phyloP scores from a whole-genome alignment of 2,329 filamentous ascomycete genomes.

The Trichoderma polysporum region DNA sequence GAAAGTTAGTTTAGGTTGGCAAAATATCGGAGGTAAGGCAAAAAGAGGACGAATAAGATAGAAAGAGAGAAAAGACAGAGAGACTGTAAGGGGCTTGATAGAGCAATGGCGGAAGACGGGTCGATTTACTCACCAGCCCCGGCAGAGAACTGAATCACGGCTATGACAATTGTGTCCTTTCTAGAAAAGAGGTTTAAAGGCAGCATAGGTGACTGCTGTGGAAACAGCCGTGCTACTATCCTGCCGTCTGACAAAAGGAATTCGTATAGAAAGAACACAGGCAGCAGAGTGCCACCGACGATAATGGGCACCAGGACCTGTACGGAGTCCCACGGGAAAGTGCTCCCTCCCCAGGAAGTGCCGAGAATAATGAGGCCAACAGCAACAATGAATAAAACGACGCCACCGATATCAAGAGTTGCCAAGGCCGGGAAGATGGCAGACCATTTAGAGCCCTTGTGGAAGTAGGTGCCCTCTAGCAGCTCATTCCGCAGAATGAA shows the following conservation, averaged over 20 bases:
- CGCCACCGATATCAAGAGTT: neutral
- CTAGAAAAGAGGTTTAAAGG: neutral
- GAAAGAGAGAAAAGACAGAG: neutral
- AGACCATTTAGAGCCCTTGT: neutral
- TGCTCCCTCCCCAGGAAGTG: neutral
- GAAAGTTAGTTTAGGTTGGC: neutral
- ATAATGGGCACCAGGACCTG: neutral
- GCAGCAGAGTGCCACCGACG: neutral
- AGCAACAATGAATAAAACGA: neutral
- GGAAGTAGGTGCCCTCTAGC: neutral
- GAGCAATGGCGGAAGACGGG: neutral
- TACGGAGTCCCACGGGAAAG: neutral
- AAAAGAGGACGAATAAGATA: no score
- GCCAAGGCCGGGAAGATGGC: neutral
- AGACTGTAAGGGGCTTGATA: neutral
- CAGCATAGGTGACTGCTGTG: neutral
- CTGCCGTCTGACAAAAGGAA: neutral
- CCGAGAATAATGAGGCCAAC: neutral
- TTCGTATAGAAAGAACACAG: neutral
- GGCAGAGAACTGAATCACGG: neutral
- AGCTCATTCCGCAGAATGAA: neutral
- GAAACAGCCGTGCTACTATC: neutral
- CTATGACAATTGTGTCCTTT: neutral
- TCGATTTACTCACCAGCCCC: neutral
- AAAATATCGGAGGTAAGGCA: no score